Evolutionary conservation across 108 stramenopile genomes (phyloP).

Genomic region (Nitzschia sp.): DNA sequence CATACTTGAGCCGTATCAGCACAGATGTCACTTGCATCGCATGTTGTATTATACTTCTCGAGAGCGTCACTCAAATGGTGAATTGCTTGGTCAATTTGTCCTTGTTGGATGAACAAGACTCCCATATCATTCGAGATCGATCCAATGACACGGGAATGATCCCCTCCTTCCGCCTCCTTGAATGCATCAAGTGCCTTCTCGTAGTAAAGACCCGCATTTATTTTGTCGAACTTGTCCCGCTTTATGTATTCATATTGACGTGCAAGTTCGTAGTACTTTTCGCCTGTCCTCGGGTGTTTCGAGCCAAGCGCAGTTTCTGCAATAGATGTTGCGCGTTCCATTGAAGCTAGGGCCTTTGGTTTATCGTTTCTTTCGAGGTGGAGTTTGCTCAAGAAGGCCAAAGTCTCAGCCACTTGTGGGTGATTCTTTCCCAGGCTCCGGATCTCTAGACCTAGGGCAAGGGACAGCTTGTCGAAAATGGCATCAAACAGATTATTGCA

Average conservation of each 20-base stretch:
- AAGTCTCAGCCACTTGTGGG: constrained; percentile 44
- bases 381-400: constrained; percentile 20
- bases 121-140: constrained; percentile 36
- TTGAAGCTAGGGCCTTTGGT: constrained; percentile 20
- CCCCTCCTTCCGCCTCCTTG: constrained; percentile 17
- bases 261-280: constrained; percentile 30
- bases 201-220: constrained; percentile 24
- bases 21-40: constrained; percentile 1
- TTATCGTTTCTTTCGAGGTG: constrained; percentile 17
- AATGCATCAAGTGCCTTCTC: constrained; percentile 26
- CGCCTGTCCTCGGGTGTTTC: constrained; percentile 36
- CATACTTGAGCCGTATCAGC: constrained; percentile 30
- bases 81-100: constrained; percentile 27
- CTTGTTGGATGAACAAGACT: constrained; percentile 30
- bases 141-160: constrained; percentile 14
- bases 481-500: constrained; percentile 25
- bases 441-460: constrained; percentile 30
- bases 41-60: constrained; percentile 11
- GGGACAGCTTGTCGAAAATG: constrained; percentile 22
- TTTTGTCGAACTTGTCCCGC: constrained; percentile 9
- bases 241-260: constrained; percentile 13
- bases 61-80: constrained; percentile 30
- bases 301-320: constrained; percentile 26
- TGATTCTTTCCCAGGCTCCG: constrained; percentile 34
- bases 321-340: constrained; percentile 29